Evolutionary conservation across 805 yeast genomes (phyloP), one percentile per base, ranked within the genome.

Genomic region (baker's yeast (Saccharomyces cerevisiae)): DNA sequence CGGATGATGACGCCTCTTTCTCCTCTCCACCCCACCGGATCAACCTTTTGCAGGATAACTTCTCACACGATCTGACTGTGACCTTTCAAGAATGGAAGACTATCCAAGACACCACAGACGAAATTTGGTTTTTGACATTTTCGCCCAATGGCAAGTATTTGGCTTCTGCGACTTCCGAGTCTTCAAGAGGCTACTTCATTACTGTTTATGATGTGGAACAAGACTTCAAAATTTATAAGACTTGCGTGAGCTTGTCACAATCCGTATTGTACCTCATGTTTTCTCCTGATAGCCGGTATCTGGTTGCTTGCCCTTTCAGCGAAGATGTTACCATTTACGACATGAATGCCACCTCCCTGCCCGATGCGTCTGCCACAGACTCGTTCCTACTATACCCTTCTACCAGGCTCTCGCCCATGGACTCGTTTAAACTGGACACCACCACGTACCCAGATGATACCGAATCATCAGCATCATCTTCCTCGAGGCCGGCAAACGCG

Each of bases 51-150:
- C 63, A 64, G 29, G 61, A 57, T 49, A 58, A 61, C 51, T 53
- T 57, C 52, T 41, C 61, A 26, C 59, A 54, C 24, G 43, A 36
- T 24, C 22, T 36, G 43, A 36, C 26, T 9, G 24, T 17, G 43
- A 21, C 41, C 46, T 21, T 17, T 27, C 46, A 48, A 0, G 62
- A 66, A 24, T 59, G 53, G 13, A 60, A 58, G 24, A 61, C 65
- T 4, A 53, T 68, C 13, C 52, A 70, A 0, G 73, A 76, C 47
- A 94, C 87, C 62, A 68, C 72, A 0, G 82, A 84, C 63, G 96
- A 91, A 67, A 92, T 89, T 11, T 91, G 97, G 97, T 85, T 76
- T 64, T 76, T 86, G 13, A 79, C 80, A 54, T 90, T 88, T 64
- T 85, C 94, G 5, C 87, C 89, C 48, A 78, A 80, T 70, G 97